Conservation (phyloP, 2,329 filamentous ascomycete genomes). For the Tolypocladium tundrense region DNA sequence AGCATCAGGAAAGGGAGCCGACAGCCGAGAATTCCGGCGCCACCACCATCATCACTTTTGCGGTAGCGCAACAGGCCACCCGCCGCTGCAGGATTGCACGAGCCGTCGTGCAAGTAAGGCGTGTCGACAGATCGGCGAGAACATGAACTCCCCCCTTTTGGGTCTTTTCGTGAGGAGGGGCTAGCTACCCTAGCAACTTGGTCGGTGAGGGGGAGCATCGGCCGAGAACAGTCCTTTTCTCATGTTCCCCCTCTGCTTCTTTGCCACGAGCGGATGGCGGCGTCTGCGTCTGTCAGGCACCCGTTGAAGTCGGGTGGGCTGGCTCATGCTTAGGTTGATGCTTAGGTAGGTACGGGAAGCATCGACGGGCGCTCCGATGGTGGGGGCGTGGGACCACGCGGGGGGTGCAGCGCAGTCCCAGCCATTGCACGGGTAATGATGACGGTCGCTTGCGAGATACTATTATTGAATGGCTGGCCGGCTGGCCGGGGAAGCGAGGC, state of each 20-base stretch:
- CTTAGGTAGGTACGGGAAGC: not conserved
- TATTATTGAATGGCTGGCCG: no score
- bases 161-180: not conserved
- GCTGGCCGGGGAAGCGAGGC: no score
- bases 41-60: not conserved
- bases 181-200: not conserved
- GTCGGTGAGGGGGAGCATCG: no score
- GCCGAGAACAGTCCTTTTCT: not conserved
- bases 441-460: not conserved
- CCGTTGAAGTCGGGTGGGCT: no score
- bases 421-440: not conserved
- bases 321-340: not conserved
- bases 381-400: not conserved
- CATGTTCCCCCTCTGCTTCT: not conserved
- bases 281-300: not conserved
- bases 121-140: not conserved
- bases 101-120: not conserved
- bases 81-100: not conserved
- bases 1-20: not conserved
- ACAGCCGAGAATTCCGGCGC: not conserved
- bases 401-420: not conserved
- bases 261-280: not conserved
- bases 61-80: not conserved
- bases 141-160: not conserved
- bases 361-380: not conserved